Base-by-base conservation (phyloP, 140 eudicot genomes). In the Bidens hawaiensis region DNA sequence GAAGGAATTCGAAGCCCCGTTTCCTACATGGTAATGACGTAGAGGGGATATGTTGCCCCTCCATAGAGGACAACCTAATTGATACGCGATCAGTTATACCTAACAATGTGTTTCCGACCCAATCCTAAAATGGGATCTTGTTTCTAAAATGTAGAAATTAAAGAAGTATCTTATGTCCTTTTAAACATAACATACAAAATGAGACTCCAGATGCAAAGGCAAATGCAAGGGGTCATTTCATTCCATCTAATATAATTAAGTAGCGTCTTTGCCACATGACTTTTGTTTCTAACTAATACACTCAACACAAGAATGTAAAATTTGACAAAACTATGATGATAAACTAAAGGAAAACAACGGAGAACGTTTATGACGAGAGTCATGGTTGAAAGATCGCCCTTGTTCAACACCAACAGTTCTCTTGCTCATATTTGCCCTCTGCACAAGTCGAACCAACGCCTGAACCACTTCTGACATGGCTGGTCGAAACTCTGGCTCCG, bases 401-500 rank as follows among this genome's bases (percentile, higher is more conserved):
- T 83, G 86, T 24, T 84, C 94, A 17, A 55, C 53, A 21, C 89
- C 96, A 48, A 85, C 79, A 0, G 96, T 85, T 70, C 82, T 75
- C 60, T 74, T 62, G 84, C 71, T 78, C 75, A 79, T 76, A 49
- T 76, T 67, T 33, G 94, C 70, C 66, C 81, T 75, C 59, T 82
- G 89, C 60, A 77, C 81, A 62, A 83, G 70, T 46, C 83, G 70
- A 40, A 72, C 80, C 73, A 85, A 79, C 8, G 84, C 69, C 78
- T 82, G 56, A 65, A 81, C 94, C 74, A 85, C 89, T 73, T 85
- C 94, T 5, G 95, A 87, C 89, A 87, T 78, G 3, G 84, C 78
- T 18, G 89, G 95, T 72, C 95, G 67, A 34, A 81, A 87, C 67
- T 81, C 89, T 13, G 95, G 94, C 82, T 83, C 95, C 58, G 72